These are phyloP conservation scores for Colletotrichum sp. DNA, from an alignment of 2,329 filamentous ascomycete genomes.

Conservation along the genomic window DNA sequence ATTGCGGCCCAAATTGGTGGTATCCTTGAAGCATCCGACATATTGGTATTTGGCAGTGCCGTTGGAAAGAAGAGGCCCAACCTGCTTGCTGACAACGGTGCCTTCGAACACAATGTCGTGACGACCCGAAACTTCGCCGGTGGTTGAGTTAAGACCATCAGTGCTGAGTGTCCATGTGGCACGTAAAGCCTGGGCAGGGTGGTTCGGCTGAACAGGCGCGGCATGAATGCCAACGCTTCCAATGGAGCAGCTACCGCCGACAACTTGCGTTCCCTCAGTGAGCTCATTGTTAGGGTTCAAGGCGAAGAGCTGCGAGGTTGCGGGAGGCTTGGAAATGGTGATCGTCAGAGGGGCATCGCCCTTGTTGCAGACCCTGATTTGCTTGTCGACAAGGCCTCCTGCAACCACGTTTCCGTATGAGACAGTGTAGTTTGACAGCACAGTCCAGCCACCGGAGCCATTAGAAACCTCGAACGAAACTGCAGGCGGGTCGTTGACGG, in stretches of 20 bases:
- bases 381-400: slow-evolving; percentile 30
- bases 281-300: slow-evolving; percentile 35
- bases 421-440: slow-evolving; percentile 22
- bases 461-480: slow-evolving; percentile 39
- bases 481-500: slow-evolving; percentile 36
- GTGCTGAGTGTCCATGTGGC: slow-evolving; percentile 45
- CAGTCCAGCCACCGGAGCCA: slow-evolving; percentile 34
- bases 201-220: slow-evolving; percentile 32
- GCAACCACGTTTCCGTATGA: slow-evolving; percentile 37
- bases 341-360: slow-evolving; percentile 40
- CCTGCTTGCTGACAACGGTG: slow-evolving; percentile 34
- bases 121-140: slow-evolving; percentile 35
- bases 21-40: slow-evolving; percentile 45
- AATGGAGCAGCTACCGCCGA: slow-evolving; percentile 30
- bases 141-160: slow-evolving; percentile 37
- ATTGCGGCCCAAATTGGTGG: slow-evolving; percentile 32
- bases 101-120: slow-evolving; percentile 38
- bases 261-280: slow-evolving; percentile 37
- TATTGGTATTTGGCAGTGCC: slow-evolving; percentile 35
- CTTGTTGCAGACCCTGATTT: slow-evolving; percentile 40
- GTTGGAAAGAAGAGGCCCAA: slow-evolving; percentile 39
- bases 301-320: slow-evolving; percentile 34
- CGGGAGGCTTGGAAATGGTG: slow-evolving; percentile 42
- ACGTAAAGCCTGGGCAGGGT: slow-evolving; percentile 30
- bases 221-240: slow-evolving; percentile 36